Evolutionary conservation across 1,139 yeast genomes (phyloP).

Genomic region (Ogataea hybrid): DNA sequence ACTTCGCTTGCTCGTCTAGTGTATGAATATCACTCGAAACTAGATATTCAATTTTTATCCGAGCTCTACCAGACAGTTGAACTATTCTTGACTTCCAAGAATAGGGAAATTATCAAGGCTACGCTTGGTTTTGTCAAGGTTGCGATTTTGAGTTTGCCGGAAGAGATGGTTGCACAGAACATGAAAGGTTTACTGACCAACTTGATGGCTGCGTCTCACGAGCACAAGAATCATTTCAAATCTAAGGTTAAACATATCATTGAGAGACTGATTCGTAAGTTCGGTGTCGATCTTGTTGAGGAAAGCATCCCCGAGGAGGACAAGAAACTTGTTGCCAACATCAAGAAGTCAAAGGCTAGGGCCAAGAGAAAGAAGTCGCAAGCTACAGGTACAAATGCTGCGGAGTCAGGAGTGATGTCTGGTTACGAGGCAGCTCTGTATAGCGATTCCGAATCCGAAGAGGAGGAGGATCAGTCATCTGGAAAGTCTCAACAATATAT

Average conservation of each 20-base stretch:
- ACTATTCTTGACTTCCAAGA: constrained; percentile 83
- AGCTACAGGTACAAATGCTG: constrained; percentile 23
- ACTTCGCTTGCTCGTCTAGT: constrained; percentile 86
- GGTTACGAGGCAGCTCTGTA: constrained; percentile 82
- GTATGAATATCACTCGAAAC: constrained; percentile 73
- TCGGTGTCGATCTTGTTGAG: constrained; percentile 81
- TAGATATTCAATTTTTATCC: constrained; percentile 54
- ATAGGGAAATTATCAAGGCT: constrained; percentile 90
- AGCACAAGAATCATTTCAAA: constrained; percentile 92
- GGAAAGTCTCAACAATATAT: constrained; percentile 57
- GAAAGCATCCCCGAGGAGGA: constrained; percentile 87
- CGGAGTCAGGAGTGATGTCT: constrained; percentile 52
- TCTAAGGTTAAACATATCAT: constrained; percentile 88
- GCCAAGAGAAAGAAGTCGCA: constrained; percentile 67
- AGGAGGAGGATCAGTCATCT: constrained; percentile 32
- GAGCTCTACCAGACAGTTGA: constrained; percentile 90
- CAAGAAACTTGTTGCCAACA: constrained; percentile 74
- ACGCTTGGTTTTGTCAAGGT: constrained; percentile 95
- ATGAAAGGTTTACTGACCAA: constrained; percentile 65
- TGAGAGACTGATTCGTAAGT: constrained; percentile 86
- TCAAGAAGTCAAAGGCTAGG: constrained; percentile 82
- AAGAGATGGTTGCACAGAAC: constrained; percentile 67
- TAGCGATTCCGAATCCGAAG: constrained; percentile 53
- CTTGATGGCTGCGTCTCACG: constrained; percentile 90
- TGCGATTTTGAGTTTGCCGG: constrained; percentile 81